phyloP scores from a whole-genome alignment of 2,329 filamentous ascomycete genomes.

The Grosmannia clavigera region DNA sequence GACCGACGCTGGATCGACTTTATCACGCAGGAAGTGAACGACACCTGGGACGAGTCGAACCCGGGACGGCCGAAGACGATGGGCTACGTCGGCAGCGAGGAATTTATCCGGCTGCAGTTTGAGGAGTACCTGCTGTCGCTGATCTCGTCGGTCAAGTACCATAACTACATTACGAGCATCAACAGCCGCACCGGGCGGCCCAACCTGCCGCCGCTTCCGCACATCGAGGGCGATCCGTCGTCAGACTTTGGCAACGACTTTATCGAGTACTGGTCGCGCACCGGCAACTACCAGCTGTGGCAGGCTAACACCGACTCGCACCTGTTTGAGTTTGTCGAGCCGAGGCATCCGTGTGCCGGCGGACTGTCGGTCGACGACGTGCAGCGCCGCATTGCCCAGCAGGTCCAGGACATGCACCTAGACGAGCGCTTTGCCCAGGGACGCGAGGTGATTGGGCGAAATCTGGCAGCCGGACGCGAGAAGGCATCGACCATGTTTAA shows the following conservation, averaged over 20 bases:
- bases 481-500: slow-evolving; percentile 82
- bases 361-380: slow-evolving; percentile 90
- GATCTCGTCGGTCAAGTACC: slow-evolving; percentile 81
- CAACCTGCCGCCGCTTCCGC: slow-evolving; percentile 32
- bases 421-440: slow-evolving; percentile 81
- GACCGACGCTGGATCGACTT: slow-evolving; percentile 96
- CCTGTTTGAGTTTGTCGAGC: slow-evolving; percentile 88
- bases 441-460: slow-evolving; percentile 74
- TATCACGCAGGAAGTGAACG: slow-evolving; percentile 81
- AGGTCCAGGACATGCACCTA: slow-evolving; percentile 85
- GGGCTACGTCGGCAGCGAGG: slow-evolving; percentile 89
- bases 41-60: slow-evolving; percentile 92
- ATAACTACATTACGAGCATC: slow-evolving; percentile 49
- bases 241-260: slow-evolving; percentile 75
- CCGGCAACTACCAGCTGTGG: slow-evolving; percentile 89
- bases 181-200: slow-evolving; percentile 39
- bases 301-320: slow-evolving; percentile 68
- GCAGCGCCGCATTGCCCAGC: slow-evolving; percentile 76
- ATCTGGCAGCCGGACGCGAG: slow-evolving; percentile 75
- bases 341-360: slow-evolving; percentile 84
- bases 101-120: slow-evolving; percentile 93
- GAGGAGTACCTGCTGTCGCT: slow-evolving; percentile 91
- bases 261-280: slow-evolving; percentile 75
- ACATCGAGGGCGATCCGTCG: slow-evolving; percentile 72
- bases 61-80: slow-evolving; percentile 84